Evolutionary conservation across 257 asterid species (phyloP).

Genomic region (Plantago elongata): DNA sequence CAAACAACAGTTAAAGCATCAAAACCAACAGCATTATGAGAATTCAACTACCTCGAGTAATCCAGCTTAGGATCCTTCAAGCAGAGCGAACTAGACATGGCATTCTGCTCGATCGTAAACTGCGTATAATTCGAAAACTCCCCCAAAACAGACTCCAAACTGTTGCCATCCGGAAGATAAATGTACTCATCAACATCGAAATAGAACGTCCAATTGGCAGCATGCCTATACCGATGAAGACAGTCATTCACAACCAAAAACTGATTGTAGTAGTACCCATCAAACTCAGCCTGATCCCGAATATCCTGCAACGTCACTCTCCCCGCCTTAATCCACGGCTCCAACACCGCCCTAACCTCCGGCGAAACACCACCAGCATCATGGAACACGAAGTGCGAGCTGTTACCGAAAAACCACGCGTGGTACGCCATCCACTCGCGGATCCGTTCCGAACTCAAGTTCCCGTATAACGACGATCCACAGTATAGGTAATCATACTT

Average conservation of each 20-base stretch:
- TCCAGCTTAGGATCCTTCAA: slow-evolving; percentile 28
- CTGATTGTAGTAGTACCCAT: slow-evolving; percentile 59
- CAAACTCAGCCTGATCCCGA: slow-evolving; percentile 46
- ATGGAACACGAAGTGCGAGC: slow-evolving; percentile 55
- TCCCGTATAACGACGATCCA: slow-evolving; percentile 52
- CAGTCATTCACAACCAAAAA: slow-evolving; percentile 63
- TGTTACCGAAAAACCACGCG: slow-evolving; percentile 52
- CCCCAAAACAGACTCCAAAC: slow-evolving; percentile 33
- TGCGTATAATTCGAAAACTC: slow-evolving; percentile 50
- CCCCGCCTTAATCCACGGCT: slow-evolving; percentile 53
- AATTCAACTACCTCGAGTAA: slow-evolving; percentile 33
- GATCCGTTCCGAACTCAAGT: slow-evolving; percentile 41
- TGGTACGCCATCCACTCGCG: slow-evolving; percentile 68
- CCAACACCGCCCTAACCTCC: slow-evolving; percentile 52
- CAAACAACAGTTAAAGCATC: neutral
- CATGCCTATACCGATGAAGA: slow-evolving; percentile 49
- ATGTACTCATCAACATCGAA: slow-evolving; percentile 67
- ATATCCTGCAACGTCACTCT: slow-evolving; percentile 57
- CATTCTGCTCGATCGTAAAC: slow-evolving; percentile 59
- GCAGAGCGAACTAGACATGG: slow-evolving; percentile 55
- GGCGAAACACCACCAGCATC: slow-evolving; percentile 60
- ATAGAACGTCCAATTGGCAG: slow-evolving; percentile 57
- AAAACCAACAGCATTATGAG: neutral
- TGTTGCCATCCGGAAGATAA: slow-evolving; percentile 40
- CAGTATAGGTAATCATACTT: slow-evolving; percentile 51